Base-by-base conservation (phyloP, 345 rosid species). In the Lenwebbia sp. region DNA sequence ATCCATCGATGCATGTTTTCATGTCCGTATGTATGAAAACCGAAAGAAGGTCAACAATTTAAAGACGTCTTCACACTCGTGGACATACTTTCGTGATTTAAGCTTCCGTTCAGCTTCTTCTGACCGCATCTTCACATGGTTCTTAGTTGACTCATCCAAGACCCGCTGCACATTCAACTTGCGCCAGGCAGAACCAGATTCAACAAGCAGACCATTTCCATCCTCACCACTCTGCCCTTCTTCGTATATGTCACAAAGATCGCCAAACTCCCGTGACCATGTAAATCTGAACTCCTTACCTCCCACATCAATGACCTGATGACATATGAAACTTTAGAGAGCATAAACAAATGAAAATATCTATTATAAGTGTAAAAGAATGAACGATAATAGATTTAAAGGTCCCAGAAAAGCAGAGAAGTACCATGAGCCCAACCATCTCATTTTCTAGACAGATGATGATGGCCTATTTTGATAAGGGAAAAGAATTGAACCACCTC, bases 131-230 rank as follows among this genome's bases (percentile, higher is more conserved):
- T 97, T 97, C 87, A 97, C 94, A 89, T 95, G 98, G 89, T 94
- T 97, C 30, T 89, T 95, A 78, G 95, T 93, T 76, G 98, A 95
- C 90, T 97, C 99, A 50, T 97, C 99, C 93, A 97, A 90, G 88
- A 93, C 88, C 82, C 99, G 95, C 88, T 96, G 98, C 86, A 97
- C 96, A 83, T 97, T 96, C 86, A 97, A 84, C 89, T 97, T 96
- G 54, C 98, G 93, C 98, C 99, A 97, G 54, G 98, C 96, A 95
- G 92, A 90, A 70, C 99, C 99, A 89, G 99, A 93, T 92, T 97
- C 99, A 90, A 97, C 91, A 87, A 96, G 94, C 90, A 95, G 86
- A 89, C 99, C 99, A 85, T 94, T 91, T 85, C 96, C 96, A 89
- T 92, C 96, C 92, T 93, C 96, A 85, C 96, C 94, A 90, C 93